phyloP scores from a whole-genome alignment of 768 basidiomycete species.

The Lentinula lateritia region DNA sequence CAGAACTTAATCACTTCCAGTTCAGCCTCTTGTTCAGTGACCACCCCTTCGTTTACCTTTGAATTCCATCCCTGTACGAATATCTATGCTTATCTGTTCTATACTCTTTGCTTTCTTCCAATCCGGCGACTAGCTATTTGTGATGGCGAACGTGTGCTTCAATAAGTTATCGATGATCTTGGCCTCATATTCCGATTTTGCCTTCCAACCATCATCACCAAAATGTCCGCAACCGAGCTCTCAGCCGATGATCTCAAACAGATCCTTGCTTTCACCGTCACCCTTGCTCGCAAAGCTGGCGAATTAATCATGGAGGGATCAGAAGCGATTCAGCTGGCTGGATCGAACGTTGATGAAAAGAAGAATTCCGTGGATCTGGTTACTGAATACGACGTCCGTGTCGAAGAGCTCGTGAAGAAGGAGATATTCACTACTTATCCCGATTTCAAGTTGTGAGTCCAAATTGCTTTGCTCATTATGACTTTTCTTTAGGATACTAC shows the following conservation, averaged over 20 bases:
- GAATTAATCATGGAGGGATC: conserved; percentile 73
- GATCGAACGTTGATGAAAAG: conserved; percentile 69
- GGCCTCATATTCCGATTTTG: not conserved
- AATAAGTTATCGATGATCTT: not conserved
- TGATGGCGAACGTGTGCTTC: not conserved
- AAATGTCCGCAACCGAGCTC: conserved; percentile 20
- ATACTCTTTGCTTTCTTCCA: not conserved
- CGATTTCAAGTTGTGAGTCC: conserved; percentile 72
- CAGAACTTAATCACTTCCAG: too few species aligned
- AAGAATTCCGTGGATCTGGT: conserved; percentile 94
- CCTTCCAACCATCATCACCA: conserved; percentile 2
- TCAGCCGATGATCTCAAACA: conserved; percentile 40
- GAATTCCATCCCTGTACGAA: not conserved
- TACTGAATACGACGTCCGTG: conserved; percentile 89
- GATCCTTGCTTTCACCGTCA: conserved; percentile 63
- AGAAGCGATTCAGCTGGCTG: conserved; percentile 57
- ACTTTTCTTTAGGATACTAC: not conserved
- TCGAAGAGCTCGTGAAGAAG: conserved; percentile 78
- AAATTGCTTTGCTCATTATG: not conserved
- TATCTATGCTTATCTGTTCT: not conserved
- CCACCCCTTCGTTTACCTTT: not conserved
- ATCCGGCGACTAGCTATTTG: not conserved
- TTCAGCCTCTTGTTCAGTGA: not conserved
- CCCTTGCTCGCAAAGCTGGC: conserved; percentile 74
- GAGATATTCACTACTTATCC: conserved; percentile 67